These are phyloP conservation scores for Gnomoniopsis sp. DNA, from an alignment of 2,329 filamentous ascomycete species.

Conservation along the genomic window DNA sequence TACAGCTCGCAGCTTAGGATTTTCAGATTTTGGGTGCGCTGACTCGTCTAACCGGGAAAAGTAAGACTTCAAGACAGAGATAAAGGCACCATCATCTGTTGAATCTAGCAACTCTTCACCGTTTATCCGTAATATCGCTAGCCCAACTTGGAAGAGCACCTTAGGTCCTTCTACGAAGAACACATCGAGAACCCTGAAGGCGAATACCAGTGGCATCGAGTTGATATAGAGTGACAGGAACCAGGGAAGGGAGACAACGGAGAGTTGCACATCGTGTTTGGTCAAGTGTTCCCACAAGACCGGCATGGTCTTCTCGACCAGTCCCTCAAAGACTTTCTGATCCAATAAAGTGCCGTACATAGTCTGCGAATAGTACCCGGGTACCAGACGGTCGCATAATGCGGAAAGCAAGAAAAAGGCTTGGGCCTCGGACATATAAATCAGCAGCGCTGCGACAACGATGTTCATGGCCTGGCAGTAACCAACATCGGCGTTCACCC, in stretches of 20 bases:
- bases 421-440: slow-evolving; percentile 96
- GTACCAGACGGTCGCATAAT: slow-evolving; percentile 86
- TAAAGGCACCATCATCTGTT: slow-evolving; percentile 91
- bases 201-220: slow-evolving; percentile 97
- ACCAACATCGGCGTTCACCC: slow-evolving; percentile 91
- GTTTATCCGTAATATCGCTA: slow-evolving; percentile 96
- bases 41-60: slow-evolving; percentile 92
- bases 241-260: slow-evolving; percentile 95
- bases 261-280: slow-evolving; percentile 94
- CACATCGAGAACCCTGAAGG: slow-evolving; percentile 92
- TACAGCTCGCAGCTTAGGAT: slow-evolving; percentile 87
- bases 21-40: slow-evolving; percentile 92
- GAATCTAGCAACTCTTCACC: slow-evolving; percentile 94
- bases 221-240: slow-evolving; percentile 98
- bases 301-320: slow-evolving; percentile 99
- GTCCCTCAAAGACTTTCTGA: slow-evolving; percentile 93
- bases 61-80: slow-evolving; percentile 92
- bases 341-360: slow-evolving; percentile 98
- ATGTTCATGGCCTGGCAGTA: slow-evolving; percentile 99
- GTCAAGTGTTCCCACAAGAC: slow-evolving; percentile 98
- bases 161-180: slow-evolving; percentile 98
- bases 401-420: slow-evolving; percentile 92
- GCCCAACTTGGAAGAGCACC: slow-evolving; percentile 91
- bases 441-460: slow-evolving; percentile 92
- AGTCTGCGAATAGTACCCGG: slow-evolving; percentile 96